Percentiles rank a stretch among this genome's conserved stretches.
Conservation (phyloP, 2,329 filamentous ascomycete genomes). For the Ceratocystis diversiconidia region DNA sequence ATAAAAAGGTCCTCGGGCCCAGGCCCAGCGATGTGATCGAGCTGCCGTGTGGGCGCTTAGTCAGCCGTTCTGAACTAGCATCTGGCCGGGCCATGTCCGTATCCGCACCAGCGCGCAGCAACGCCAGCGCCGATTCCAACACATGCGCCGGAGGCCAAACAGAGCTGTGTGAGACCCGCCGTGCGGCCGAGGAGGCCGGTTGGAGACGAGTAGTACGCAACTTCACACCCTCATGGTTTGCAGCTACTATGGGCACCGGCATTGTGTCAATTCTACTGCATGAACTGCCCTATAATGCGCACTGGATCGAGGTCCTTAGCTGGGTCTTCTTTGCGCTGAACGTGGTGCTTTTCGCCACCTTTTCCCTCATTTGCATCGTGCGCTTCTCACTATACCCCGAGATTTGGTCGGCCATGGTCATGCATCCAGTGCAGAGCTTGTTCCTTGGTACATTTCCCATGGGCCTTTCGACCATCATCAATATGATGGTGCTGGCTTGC, state of each 20-base stretch:
- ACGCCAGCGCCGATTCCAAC: neutral
- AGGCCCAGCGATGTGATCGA: conserved; percentile 3
- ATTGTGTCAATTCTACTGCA: conserved; percentile 50
- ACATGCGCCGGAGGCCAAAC: neutral
- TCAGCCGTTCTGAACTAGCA: neutral
- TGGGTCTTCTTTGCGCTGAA: conserved; percentile 49
- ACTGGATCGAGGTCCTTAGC: conserved; percentile 44
- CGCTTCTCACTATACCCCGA: conserved; percentile 52
- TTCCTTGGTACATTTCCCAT: conserved; percentile 57
- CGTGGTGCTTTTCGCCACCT: conserved; percentile 40
- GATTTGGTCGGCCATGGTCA: conserved; percentile 52
- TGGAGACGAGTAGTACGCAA: conserved; percentile 36
- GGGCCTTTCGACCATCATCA: conserved; percentile 53
- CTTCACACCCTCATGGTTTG: conserved; percentile 44
- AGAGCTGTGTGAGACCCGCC: neutral
- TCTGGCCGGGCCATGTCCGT: neutral
- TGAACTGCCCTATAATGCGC: conserved; percentile 44
- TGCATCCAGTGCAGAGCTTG: conserved; percentile 50
- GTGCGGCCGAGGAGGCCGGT: conserved; percentile 24
- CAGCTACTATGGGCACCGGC: conserved; percentile 52
- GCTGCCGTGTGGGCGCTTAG: conserved; percentile 9
- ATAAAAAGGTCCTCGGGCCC: neutral
- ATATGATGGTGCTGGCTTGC: conserved; percentile 48
- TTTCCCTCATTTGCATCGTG: conserved; percentile 39
- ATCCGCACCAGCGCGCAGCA: neutral